Conservation (phyloP, 2,329 filamentous ascomycete species). For the Phyllosticta citribraziliensis region DNA sequence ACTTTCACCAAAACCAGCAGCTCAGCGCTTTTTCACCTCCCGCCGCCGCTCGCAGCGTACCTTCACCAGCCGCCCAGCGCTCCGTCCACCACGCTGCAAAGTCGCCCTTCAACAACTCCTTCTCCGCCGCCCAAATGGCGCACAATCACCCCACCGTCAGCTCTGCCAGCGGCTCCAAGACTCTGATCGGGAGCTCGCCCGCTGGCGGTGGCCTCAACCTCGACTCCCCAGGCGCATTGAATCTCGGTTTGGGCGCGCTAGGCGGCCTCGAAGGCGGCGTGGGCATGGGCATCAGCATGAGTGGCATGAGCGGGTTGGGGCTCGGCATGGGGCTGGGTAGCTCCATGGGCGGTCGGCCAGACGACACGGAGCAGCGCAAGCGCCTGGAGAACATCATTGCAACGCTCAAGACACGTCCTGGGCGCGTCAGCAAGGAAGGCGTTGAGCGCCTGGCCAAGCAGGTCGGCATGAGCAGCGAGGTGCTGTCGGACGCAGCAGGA, state of each 20-base stretch:
- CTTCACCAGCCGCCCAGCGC: slow-evolving; percentile 20
- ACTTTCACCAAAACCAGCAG: slow-evolving; percentile 21
- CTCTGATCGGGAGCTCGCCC: slow-evolving; percentile 14
- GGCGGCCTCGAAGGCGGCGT: slow-evolving; percentile 31
- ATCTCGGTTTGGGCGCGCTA: slow-evolving; percentile 27
- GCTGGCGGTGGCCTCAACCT: slow-evolving; percentile 27
- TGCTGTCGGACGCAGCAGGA: slow-evolving; percentile 16
- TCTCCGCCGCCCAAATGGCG: slow-evolving; percentile 1
- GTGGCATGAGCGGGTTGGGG: slow-evolving; percentile 31
- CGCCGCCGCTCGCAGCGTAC: slow-evolving; percentile 31
- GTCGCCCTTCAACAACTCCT: slow-evolving; percentile 22
- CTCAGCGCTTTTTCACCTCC: slow-evolving; percentile 30
- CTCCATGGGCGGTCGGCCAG: slow-evolving; percentile 30
- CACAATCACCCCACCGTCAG: slow-evolving; percentile 13
- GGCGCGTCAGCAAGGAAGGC: slow-evolving; percentile 62
- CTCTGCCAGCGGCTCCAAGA: slow-evolving; percentile 7
- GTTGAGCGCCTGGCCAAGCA: slow-evolving; percentile 61
- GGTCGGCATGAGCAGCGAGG: slow-evolving; percentile 47
- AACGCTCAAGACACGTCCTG: slow-evolving; percentile 57
- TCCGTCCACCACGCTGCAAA: slow-evolving; percentile 22
- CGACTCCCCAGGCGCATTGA: slow-evolving; percentile 26
- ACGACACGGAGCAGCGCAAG: slow-evolving; percentile 43
- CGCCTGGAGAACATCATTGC: slow-evolving; percentile 53
- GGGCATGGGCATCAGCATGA: slow-evolving; percentile 31
- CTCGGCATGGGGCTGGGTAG: slow-evolving; percentile 21